Evolutionary conservation across 2,329 filamentous ascomycete genomes (phyloP).

Genomic region (Trematosphaeria pertusa): DNA sequence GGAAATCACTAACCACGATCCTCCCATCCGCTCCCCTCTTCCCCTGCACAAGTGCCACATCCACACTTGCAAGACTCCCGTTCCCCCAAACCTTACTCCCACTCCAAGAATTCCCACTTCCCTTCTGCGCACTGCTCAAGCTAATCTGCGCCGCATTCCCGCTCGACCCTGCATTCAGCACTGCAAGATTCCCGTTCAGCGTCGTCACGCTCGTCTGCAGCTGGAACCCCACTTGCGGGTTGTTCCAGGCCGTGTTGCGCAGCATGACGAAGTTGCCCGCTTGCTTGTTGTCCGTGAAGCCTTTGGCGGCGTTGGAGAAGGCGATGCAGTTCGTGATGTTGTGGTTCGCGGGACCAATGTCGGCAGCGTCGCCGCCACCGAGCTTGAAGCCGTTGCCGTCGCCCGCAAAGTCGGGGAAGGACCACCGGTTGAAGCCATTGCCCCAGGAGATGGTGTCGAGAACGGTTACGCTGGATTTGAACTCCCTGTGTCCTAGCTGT

Average conservation of each 20-base stretch:
- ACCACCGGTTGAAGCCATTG: slow-evolving; percentile 57
- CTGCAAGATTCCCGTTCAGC: slow-evolving; percentile 52
- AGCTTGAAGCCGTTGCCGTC: slow-evolving; percentile 61
- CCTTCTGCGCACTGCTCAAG: slow-evolving; percentile 23
- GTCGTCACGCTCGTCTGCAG: slow-evolving; percentile 44
- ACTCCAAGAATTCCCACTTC: slow-evolving; percentile 55
- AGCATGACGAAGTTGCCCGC: slow-evolving; percentile 50
- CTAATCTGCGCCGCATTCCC: slow-evolving; percentile 26
- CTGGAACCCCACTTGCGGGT: slow-evolving; percentile 52
- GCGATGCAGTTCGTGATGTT: slow-evolving; percentile 55
- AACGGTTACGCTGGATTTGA: slow-evolving; percentile 53
- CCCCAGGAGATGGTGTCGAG: slow-evolving; percentile 56
- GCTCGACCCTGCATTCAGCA: slow-evolving; percentile 35
- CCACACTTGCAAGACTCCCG: slow-evolving; percentile 49
- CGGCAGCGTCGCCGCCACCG: slow-evolving; percentile 44
- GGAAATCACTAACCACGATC: slow-evolving; percentile 52
- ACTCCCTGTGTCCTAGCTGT: too few species aligned
- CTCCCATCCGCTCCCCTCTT: slow-evolving; percentile 49
- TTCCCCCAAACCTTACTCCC: slow-evolving; percentile 48
- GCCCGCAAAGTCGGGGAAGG: slow-evolving; percentile 52
- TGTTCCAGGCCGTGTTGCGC: slow-evolving; percentile 57
- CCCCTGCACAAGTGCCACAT: slow-evolving; percentile 46
- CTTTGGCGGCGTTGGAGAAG: slow-evolving; percentile 54
- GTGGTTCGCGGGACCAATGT: slow-evolving; percentile 50
- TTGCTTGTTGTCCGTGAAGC: slow-evolving; percentile 57